Evolutionary conservation across 805 yeast species (phyloP).

Genomic region (Wickerhamiella kazuoi): DNA sequence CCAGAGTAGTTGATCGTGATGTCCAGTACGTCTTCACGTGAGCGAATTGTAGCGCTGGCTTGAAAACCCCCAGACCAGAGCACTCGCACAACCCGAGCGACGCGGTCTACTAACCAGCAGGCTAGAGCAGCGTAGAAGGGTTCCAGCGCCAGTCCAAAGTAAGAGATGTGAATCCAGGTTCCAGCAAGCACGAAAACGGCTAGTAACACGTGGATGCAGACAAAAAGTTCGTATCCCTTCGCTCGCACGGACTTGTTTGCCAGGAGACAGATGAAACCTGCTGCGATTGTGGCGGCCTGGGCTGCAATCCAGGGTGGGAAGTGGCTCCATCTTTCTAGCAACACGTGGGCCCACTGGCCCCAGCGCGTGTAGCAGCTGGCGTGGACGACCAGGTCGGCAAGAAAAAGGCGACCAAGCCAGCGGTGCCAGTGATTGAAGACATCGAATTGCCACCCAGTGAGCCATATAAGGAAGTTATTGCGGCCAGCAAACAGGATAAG

Average conservation of each 20-base stretch:
- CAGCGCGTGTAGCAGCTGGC: slow-evolving; percentile 27
- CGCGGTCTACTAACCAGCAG: slow-evolving; percentile 55
- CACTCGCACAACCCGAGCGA: slow-evolving; percentile 37
- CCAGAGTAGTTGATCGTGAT: slow-evolving; percentile 22
- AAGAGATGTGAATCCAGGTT: slow-evolving; percentile 2
- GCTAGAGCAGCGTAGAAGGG: slow-evolving; percentile 33
- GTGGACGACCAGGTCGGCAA: slow-evolving; percentile 29
- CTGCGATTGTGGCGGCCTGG: slow-evolving; percentile 26
- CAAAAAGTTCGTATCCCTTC: slow-evolving; percentile 50
- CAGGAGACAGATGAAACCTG: slow-evolving; percentile 30
- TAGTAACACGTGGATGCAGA: slow-evolving; percentile 33
- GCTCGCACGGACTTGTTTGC: slow-evolving; percentile 38
- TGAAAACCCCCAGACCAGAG: slow-evolving; percentile 31
- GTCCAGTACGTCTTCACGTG: slow-evolving; percentile 17
- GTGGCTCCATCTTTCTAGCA: slow-evolving; percentile 7
- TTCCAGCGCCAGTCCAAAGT: slow-evolving; percentile 2
- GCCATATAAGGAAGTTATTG: slow-evolving; percentile 43
- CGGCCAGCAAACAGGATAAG: slow-evolving; percentile 43
- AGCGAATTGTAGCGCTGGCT: slow-evolving; percentile 9
- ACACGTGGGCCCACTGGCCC: slow-evolving; percentile 25
- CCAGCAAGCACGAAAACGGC: slow-evolving; percentile 12
- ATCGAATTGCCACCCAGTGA: slow-evolving; percentile 43
- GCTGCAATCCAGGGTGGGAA: slow-evolving; percentile 24
- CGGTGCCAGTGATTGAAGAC: slow-evolving; percentile 42
- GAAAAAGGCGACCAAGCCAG: slow-evolving; percentile 31